Evolutionary conservation across 257 asterid genomes (phyloP).

Genomic region (Rehmannia glutinosa): DNA sequence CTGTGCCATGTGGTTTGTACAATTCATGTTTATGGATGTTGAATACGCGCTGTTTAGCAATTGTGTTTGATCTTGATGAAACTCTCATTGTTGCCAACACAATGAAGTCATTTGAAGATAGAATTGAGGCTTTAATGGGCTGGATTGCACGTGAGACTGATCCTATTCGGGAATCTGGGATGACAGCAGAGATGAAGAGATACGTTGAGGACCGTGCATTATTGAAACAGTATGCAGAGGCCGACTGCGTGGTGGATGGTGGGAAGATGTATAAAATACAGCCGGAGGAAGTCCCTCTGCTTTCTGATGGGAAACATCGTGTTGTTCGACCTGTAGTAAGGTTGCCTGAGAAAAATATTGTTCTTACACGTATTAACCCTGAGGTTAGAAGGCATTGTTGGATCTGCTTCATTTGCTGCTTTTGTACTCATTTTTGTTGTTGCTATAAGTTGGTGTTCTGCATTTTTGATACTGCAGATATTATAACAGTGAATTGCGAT

Average conservation of each 20-base stretch:
- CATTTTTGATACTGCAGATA: slow-evolving; percentile 12
- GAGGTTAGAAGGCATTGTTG: slow-evolving; percentile 60
- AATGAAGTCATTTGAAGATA: slow-evolving; percentile 96
- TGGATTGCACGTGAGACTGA: slow-evolving; percentile 80
- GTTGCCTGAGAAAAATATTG: slow-evolving; percentile 74
- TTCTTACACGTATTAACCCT: slow-evolving; percentile 94
- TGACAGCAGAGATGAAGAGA: slow-evolving; percentile 93
- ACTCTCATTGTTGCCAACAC: slow-evolving; percentile 98
- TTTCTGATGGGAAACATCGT: slow-evolving; percentile 55
- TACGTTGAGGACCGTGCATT: slow-evolving; percentile 80
- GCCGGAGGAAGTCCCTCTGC: slow-evolving; percentile 75
- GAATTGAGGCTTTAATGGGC: slow-evolving; percentile 63
- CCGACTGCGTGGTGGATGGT: slow-evolving; percentile 72
- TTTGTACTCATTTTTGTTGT: slow-evolving; percentile 10
- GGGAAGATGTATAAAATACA: slow-evolving; percentile 62
- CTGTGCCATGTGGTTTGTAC: slow-evolving; percentile 72
- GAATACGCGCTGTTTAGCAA: slow-evolving; percentile 81
- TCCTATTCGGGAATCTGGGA: slow-evolving; percentile 68
- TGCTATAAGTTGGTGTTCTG: slow-evolving; percentile 12
- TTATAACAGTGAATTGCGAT: not conserved
- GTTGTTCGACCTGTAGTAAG: slow-evolving; percentile 88
- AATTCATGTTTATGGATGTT: slow-evolving; percentile 67
- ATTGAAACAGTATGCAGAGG: slow-evolving; percentile 88
- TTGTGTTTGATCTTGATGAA: slow-evolving; percentile 96
- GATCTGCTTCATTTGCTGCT: slow-evolving; percentile 6